Conservation (phyloP, 148 eudicot species). For the Dysphania ambrosioides region DNA sequence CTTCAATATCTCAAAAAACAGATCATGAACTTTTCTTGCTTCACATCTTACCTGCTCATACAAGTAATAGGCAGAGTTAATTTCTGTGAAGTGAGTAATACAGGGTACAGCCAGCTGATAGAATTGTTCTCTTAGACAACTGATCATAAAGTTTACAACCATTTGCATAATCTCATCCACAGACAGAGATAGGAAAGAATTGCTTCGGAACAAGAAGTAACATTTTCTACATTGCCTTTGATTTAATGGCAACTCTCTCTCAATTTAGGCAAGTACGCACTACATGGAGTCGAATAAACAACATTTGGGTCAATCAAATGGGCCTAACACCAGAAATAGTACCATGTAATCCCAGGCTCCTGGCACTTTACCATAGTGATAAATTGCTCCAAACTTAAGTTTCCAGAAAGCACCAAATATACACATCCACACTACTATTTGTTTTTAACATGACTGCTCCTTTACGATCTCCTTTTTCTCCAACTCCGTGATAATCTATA, state of each 20-base stretch:
- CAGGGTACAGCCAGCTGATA: background rate
- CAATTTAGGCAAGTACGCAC: no score
- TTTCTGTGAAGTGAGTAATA: background rate
- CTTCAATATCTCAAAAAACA: constrained; percentile 75
- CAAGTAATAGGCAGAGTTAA: constrained; percentile 6
- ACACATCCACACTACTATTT: background rate
- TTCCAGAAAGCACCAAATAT: background rate
- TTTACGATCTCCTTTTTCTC: background rate
- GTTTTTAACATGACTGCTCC: background rate
- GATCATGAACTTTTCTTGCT: constrained; percentile 87
- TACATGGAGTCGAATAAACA: no score
- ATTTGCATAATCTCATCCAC: background rate
- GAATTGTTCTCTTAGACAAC: background rate
- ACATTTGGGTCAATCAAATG: no score
- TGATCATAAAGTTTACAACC: background rate
- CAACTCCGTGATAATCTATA: no score
- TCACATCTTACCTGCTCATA: constrained; percentile 72
- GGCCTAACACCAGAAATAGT: no score
- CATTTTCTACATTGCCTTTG: background rate
- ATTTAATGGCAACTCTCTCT: no score
- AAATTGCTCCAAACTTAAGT: background rate
- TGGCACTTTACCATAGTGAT: no score
- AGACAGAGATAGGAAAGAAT: background rate
- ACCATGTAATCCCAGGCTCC: no score
- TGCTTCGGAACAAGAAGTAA: background rate